phyloP scores from a whole-genome alignment of 768 basidiomycete species.

The Termitomyces sp. region DNA sequence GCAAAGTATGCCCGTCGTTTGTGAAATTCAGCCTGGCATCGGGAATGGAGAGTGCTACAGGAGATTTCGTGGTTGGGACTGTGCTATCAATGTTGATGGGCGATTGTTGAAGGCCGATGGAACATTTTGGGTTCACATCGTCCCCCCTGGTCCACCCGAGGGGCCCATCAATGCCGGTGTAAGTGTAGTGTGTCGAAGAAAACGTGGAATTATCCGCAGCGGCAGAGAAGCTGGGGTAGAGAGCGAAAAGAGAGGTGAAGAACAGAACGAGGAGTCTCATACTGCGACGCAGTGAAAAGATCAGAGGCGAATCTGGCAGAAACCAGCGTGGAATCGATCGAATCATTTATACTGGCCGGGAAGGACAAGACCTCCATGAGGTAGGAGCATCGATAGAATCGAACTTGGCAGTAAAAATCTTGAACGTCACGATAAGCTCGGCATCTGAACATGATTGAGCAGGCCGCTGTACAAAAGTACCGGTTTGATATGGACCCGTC shows the following conservation, averaged over 20 bases:
- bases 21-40: neutral
- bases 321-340: neutral
- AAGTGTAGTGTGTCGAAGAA: neutral
- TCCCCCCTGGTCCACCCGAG: slow-evolving; percentile 5
- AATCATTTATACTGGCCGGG: neutral
- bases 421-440: no score
- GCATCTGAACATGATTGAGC: no score
- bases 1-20: slow-evolving; percentile 1
- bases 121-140: slow-evolving; percentile 2
- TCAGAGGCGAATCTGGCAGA: no score
- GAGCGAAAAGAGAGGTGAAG: neutral
- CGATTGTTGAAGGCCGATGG: slow-evolving; percentile 4
- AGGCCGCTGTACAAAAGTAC: no score
- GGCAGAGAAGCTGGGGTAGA: neutral
- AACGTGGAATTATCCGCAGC: neutral
- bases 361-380: neutral
- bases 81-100: slow-evolving; percentile 9
- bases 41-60: slow-evolving; percentile 1
- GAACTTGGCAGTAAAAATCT: no score
- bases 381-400: no score
- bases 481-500: no score
- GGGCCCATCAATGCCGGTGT: slow-evolving; percentile 9
- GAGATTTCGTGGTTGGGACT: neutral
- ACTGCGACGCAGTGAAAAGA: neutral
- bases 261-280: neutral